These are phyloP conservation scores for Asterophora lycoperdoides DNA, from an alignment of 768 basidiomycete species.

Conservation along the genomic window DNA sequence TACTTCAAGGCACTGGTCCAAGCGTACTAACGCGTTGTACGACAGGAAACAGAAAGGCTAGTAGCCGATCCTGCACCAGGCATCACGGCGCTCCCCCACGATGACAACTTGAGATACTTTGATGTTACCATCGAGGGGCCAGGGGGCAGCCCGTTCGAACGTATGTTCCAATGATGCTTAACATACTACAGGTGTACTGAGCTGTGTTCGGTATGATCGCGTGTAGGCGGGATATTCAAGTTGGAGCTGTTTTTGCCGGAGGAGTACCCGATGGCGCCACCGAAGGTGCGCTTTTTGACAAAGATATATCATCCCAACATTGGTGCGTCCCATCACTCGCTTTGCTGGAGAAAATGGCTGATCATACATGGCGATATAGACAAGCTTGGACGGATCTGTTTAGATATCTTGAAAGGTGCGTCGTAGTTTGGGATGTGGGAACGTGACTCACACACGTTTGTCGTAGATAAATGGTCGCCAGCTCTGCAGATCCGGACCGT, in stretches of 20 bases:
- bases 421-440: slow-evolving; percentile 3
- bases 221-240: slow-evolving; percentile 82
- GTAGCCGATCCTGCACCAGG: slow-evolving; percentile 96
- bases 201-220: neutral
- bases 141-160: slow-evolving; percentile 86
- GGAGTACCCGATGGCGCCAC: slow-evolving; percentile 99
- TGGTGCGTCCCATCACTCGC: slow-evolving; percentile 50
- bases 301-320: slow-evolving; percentile 99
- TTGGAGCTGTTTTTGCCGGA: slow-evolving; percentile 98
- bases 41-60: slow-evolving; percentile 93
- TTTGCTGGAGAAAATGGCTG: no score
- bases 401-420: slow-evolving; percentile 95
- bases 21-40: slow-evolving; percentile 8
- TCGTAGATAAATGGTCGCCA: slow-evolving; percentile 96
- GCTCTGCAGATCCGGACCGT: slow-evolving; percentile 98
- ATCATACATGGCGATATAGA: slow-evolving; percentile 45
- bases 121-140: slow-evolving; percentile 97
- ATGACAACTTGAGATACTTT: slow-evolving; percentile 97
- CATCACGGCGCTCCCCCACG: slow-evolving; percentile 91
- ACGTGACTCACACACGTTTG: neutral
- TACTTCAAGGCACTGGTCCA: neutral
- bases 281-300: slow-evolving; percentile 95
- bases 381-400: slow-evolving; percentile 96
- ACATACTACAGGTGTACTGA: no score
- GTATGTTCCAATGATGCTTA: slow-evolving; percentile 35